Conservation (phyloP, 163 green algal genomes). For the Picocystis sp. region DNA sequence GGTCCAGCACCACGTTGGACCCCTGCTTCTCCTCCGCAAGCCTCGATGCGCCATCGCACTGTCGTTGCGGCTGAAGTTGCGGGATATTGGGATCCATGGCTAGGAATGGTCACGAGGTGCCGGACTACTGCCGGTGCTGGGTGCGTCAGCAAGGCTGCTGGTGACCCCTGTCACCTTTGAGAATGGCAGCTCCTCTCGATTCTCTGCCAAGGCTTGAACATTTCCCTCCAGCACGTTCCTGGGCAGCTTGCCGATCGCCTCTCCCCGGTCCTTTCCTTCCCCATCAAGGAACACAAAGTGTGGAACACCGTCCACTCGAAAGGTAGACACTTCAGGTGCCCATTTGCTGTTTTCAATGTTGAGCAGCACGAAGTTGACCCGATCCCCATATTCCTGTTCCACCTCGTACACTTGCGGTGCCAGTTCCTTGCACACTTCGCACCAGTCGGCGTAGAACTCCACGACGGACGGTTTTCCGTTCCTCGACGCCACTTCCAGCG, state of each 20-base stretch:
- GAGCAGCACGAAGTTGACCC: slow-evolving; percentile 91
- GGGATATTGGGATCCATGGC: too few species aligned
- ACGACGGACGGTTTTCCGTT: slow-evolving; percentile 76
- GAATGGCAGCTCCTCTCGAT: slow-evolving; percentile 19
- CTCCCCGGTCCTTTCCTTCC: slow-evolving; percentile 30
- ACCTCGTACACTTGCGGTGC: slow-evolving; percentile 42
- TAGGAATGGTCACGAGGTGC: too few species aligned
- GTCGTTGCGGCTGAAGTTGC: too few species aligned
- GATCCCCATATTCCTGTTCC: slow-evolving; percentile 48
- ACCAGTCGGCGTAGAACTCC: slow-evolving; percentile 92
- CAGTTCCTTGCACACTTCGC: slow-evolving; percentile 67
- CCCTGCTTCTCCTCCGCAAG: too few species aligned
- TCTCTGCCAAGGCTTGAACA: slow-evolving; percentile 20
- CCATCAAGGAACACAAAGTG: slow-evolving; percentile 77
- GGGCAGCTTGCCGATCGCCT: slow-evolving; percentile 53
- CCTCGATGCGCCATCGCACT: too few species aligned
- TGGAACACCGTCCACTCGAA: slow-evolving; percentile 73
- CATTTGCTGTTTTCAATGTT: slow-evolving; percentile 90
- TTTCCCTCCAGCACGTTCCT: slow-evolving; percentile 26
- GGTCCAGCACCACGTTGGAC: too few species aligned
- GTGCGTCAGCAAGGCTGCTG: slow-evolving; percentile 1
- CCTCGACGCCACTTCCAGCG: slow-evolving; percentile 49
- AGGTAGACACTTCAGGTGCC: slow-evolving; percentile 54
- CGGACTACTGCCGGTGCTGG: too few species aligned
- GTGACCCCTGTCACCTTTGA: slow-evolving; percentile 8